Evolutionary conservation across 225 moss, liverwort and hornwort genomes (phyloP), one percentile per base, ranked within the genome.

Genomic region (Antitrichia curtipendula): DNA sequence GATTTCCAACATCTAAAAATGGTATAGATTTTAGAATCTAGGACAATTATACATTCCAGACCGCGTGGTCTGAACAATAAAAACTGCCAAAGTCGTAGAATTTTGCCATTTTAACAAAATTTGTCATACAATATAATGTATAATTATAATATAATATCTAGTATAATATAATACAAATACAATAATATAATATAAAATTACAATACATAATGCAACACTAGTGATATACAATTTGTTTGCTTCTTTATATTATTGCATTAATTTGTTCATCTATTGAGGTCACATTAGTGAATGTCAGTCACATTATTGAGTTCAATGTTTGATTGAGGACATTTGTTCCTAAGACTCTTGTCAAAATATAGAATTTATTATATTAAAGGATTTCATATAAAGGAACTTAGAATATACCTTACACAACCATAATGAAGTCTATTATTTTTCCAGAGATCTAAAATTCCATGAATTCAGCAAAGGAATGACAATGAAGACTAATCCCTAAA

Each of bases 401-500:
- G 66, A 36, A 3, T 22, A 12, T 21, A 69, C 40, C 4, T 13
- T 68, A 8, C 13, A 24, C 24, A 40, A 14, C 14, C 3, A 69
- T 8, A 69, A 69, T 40, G 13, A 40, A 69, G 69, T 40, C 15
- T 24, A 69, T 40, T 40, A 14, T 24, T 13, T 1, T 24, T 0
- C 13, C 0, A 13, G 0, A 69, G 25, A 40, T 69, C 8, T 4
- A 15, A 69, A 14, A 25, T 69, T 69, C 5, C 25, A 40, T 69
- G 1, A 69, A 41, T 41, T 40, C 2, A 1, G 4, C 14, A 41
- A 25, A 41, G 5, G 3, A 40, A 25, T 25, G 10, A 69, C 8
- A 41, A 3, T 25, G 1, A 41, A 40, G 69, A 13, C 13, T 24
- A 24, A 24, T 0, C n/a, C n/a, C n/a, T n/a, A n/a, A n/a, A n/a